Percentiles rank a stretch among this genome's conserved stretches.
Evolutionary conservation across 257 asterid genomes (phyloP).

Genomic region (Scutellaria minor): DNA sequence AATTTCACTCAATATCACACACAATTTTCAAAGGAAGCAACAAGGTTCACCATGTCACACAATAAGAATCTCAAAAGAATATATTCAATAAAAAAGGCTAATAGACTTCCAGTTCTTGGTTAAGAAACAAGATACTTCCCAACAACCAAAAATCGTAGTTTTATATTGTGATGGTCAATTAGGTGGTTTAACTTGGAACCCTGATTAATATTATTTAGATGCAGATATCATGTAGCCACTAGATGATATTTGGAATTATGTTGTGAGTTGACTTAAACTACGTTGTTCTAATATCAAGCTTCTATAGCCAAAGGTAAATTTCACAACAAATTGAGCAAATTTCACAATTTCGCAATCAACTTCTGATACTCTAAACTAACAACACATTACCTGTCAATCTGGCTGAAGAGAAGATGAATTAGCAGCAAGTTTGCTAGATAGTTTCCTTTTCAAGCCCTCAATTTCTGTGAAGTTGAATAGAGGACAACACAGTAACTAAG

Average conservation of each 20-base stretch:
- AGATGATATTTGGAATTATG: background rate
- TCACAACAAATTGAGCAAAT: background rate
- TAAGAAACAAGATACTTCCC: too few species aligned
- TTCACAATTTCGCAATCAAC: background rate
- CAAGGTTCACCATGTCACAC: too few species aligned
- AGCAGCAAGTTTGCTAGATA: constrained; percentile 93
- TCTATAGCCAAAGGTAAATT: background rate
- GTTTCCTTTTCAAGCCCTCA: constrained; percentile 93
- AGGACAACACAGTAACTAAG: background rate
- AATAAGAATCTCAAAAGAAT: constrained; percentile 27
- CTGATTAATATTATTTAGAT: background rate
- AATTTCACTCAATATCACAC: too few species aligned
- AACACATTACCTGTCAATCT: constrained; percentile 89
- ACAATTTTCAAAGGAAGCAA: too few species aligned
- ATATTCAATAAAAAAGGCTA: too few species aligned
- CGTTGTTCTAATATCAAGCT: background rate
- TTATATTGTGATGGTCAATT: background rate
- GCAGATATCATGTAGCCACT: background rate
- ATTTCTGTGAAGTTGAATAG: constrained; percentile 55
- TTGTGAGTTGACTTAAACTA: background rate
- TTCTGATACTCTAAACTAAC: background rate
- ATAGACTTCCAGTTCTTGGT: too few species aligned
- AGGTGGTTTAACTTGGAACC: background rate
- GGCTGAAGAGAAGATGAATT: constrained; percentile 62
- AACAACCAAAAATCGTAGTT: too few species aligned